Percentiles rank a stretch among this genome's conserved stretches.
These are phyloP conservation scores for Starmerella stigmatis DNA, from an alignment of 805 yeast genomes.

Conservation along the genomic window DNA sequence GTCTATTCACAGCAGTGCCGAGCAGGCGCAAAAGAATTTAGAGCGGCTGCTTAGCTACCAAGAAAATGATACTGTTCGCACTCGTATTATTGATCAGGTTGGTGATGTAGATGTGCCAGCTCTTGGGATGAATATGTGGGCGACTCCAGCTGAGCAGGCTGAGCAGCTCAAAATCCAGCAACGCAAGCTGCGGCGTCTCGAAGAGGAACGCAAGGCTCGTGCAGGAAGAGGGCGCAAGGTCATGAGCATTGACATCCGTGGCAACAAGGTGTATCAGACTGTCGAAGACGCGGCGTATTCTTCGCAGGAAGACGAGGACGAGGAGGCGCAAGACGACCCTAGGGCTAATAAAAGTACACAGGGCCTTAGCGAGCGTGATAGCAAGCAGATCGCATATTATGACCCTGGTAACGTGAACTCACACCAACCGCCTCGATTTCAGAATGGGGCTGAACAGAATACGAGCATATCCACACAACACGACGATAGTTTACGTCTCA, in stretches of 20 bases:
- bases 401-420: constrained; percentile 2
- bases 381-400: constrained; percentile 2
- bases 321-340: not conserved
- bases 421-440: constrained; percentile 1
- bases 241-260: constrained; percentile 63
- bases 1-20: constrained; percentile 6
- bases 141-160: constrained; percentile 74
- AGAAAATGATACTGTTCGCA: constrained; percentile 77
- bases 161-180: constrained; percentile 80
- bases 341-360: too few relatives aligned
- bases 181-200: constrained; percentile 52
- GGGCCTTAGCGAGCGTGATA: not conserved
- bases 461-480: not conserved
- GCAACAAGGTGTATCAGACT: constrained; percentile 65
- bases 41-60: constrained; percentile 71
- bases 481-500: not conserved
- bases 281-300: constrained; percentile 35
- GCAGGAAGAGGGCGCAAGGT: constrained; percentile 66
- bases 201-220: constrained; percentile 46
- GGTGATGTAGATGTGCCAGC: constrained; percentile 69
- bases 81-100: constrained; percentile 85
- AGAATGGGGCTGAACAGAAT: not conserved
- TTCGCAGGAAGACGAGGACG: constrained; percentile 9
- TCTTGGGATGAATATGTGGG: constrained; percentile 58
- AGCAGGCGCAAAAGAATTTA: constrained; percentile 61